Evolutionary conservation across 768 basidiomycete species (phyloP).

Genomic region (Leccinum truebloodii): DNA sequence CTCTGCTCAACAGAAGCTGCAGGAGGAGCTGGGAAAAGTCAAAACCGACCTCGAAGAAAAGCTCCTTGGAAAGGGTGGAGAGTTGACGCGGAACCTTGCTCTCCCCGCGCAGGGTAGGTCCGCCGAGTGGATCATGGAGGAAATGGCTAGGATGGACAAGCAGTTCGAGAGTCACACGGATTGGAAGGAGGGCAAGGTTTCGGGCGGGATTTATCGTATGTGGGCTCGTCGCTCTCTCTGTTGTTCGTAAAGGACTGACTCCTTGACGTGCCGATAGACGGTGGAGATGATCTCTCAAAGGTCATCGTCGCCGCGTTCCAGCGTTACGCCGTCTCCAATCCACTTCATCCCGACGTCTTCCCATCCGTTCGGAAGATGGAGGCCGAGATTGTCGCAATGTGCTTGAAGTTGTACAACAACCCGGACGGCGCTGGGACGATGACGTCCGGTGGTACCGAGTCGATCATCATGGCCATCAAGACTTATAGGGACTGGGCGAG

Average conservation of each 20-base stretch:
- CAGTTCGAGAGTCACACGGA: conserved; percentile 47
- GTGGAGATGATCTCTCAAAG: conserved; percentile 77
- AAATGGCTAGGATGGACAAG: conserved; percentile 80
- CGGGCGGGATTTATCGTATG: conserved; percentile 86
- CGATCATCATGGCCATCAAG: conserved; percentile 94
- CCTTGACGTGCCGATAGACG: conserved; percentile 49
- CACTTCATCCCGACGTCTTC: conserved; percentile 91
- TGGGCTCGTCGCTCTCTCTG: conserved; percentile 6
- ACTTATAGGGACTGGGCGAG: conserved; percentile 93
- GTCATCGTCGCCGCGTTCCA: conserved; percentile 81
- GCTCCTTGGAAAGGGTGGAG: conserved; percentile 63
- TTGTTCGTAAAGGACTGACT: neutral
- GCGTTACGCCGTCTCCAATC: conserved; percentile 84
- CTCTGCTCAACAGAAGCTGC: conserved; percentile 56
- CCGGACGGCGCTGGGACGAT: conserved; percentile 88
- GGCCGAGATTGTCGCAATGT: conserved; percentile 90
- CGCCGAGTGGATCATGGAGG: conserved; percentile 69
- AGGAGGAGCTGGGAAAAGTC: conserved; percentile 62
- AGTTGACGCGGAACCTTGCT: conserved; percentile 62
- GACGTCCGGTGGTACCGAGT: conserved; percentile 95
- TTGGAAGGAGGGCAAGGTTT: conserved; percentile 75
- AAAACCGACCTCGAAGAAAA: conserved; percentile 64
- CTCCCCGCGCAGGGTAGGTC: conserved; percentile 67
- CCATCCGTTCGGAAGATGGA: conserved; percentile 97
- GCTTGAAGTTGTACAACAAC: conserved; percentile 80